Evolutionary conservation across 331 rosid genomes (phyloP).

Genomic region (Malus hybrid): DNA sequence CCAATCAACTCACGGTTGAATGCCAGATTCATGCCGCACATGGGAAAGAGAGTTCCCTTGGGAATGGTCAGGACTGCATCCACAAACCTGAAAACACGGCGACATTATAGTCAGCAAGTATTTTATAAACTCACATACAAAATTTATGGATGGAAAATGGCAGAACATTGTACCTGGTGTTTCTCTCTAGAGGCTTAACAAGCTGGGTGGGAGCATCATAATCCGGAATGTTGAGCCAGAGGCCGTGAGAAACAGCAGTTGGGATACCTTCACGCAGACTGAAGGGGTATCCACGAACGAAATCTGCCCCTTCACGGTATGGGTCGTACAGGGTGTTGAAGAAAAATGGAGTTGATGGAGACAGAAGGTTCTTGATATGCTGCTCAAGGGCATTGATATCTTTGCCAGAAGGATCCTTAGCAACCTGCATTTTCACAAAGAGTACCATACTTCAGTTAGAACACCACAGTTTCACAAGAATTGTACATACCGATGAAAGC

Average conservation of each 20-base stretch:
- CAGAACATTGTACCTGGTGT: conserved; percentile 24
- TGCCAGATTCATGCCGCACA: conserved; percentile 52
- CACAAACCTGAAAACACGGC: conserved; percentile 26
- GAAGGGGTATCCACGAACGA: conserved; percentile 53
- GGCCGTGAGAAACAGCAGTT: conserved; percentile 49
- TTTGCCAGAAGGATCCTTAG: conserved; percentile 47
- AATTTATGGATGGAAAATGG: neutral
- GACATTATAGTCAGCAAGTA: neutral
- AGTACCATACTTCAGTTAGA: neutral
- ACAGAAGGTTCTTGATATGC: conserved; percentile 45
- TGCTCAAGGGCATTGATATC: conserved; percentile 51
- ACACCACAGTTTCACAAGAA: neutral
- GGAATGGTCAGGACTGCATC: conserved; percentile 54
- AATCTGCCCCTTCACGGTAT: conserved; percentile 47
- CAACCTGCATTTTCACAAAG: conserved; percentile 29
- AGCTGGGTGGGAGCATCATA: conserved; percentile 58
- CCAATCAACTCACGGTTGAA: conserved; percentile 50
- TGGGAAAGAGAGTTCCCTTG: conserved; percentile 49
- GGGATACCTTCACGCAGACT: conserved; percentile 53
- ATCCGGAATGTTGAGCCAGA: conserved; percentile 56
- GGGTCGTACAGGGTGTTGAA: conserved; percentile 52
- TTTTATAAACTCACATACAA: neutral
- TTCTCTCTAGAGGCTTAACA: conserved; percentile 52
- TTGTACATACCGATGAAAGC: neutral
- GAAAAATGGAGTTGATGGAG: conserved; percentile 44